Conservation (phyloP, 148 eudicot genomes). For the Beta vulgaris region DNA sequence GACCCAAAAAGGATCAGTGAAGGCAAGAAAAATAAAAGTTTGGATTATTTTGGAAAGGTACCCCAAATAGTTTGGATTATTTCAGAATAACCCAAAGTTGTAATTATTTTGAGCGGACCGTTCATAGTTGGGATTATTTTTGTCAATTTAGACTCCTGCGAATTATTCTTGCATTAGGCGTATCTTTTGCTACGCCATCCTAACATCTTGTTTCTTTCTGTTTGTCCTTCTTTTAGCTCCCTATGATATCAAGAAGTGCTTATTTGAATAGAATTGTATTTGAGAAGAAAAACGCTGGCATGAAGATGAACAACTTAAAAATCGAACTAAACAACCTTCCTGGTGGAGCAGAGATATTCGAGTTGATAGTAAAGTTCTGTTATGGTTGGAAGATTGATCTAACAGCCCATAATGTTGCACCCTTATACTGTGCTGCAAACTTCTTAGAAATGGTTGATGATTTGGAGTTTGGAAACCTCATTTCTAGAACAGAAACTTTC, state of each 20-base stretch:
- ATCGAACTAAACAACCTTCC: slow-evolving; percentile 36
- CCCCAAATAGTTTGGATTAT: no score
- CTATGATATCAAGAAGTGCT: slow-evolving; percentile 49
- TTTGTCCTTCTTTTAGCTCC: slow-evolving; percentile 29
- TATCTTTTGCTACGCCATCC: neutral
- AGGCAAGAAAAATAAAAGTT: no score
- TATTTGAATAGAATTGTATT: slow-evolving; percentile 39
- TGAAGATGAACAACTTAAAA: slow-evolving; percentile 2
- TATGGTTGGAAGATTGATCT: slow-evolving; percentile 45
- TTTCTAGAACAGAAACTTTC: slow-evolving; percentile 39
- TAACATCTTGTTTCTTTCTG: neutral
- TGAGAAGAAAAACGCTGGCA: slow-evolving; percentile 23
- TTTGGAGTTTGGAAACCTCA: slow-evolving; percentile 36
- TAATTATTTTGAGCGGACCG: no score
- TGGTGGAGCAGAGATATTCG: slow-evolving; percentile 43
- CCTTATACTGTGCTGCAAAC: slow-evolving; percentile 42
- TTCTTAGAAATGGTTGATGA: slow-evolving; percentile 49
- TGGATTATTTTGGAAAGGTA: no score
- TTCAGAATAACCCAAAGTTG: no score
- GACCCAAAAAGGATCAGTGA: no score
- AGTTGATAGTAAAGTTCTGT: slow-evolving; percentile 41
- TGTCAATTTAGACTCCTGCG: neutral
- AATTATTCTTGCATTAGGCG: neutral
- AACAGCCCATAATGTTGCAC: slow-evolving; percentile 36
- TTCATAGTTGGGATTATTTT: no score